Evolutionary conservation across 129 eudicot species (phyloP).

Genomic region (Solidago caesia): DNA sequence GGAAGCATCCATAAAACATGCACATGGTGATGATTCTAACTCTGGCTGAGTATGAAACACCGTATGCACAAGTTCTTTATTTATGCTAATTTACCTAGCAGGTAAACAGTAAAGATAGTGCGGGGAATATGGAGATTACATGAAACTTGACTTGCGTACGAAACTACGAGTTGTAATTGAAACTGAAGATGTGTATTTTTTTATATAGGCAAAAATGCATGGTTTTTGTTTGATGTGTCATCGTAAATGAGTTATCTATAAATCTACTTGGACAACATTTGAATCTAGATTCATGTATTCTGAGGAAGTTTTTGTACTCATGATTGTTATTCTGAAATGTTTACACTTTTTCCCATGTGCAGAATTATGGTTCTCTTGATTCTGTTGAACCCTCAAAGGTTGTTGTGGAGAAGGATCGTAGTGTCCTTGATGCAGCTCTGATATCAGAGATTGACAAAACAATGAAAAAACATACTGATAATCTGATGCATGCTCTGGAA

Average conservation of each 20-base stretch:
- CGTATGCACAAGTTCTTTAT: background rate
- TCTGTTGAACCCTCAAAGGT: constrained; percentile 53
- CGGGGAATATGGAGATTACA: background rate
- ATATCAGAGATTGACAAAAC: constrained; percentile 82
- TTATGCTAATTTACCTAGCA: background rate
- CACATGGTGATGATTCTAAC: background rate
- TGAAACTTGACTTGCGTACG: background rate
- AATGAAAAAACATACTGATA: constrained; percentile 74
- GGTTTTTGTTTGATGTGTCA: background rate
- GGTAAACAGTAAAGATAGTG: background rate
- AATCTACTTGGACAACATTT: background rate
- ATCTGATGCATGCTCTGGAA: constrained; percentile 71
- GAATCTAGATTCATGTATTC: background rate
- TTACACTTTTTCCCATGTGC: constrained; percentile 20
- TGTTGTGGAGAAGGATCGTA: constrained; percentile 54
- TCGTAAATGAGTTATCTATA: background rate
- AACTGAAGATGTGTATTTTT: background rate
- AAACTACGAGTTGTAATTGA: background rate
- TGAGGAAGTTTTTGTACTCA: constrained; percentile 6
- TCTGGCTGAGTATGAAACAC: background rate
- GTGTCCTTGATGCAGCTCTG: constrained; percentile 48
- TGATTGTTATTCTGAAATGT: background rate
- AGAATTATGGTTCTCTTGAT: constrained; percentile 70
- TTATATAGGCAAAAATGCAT: background rate
- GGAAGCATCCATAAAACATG: background rate